A percentile compares a stretch with the other conserved stretches of the same genome.
phyloP scores from a whole-genome alignment of 371 early-diverging fungal species.

The Encephalitozoon cuniculi region DNA sequence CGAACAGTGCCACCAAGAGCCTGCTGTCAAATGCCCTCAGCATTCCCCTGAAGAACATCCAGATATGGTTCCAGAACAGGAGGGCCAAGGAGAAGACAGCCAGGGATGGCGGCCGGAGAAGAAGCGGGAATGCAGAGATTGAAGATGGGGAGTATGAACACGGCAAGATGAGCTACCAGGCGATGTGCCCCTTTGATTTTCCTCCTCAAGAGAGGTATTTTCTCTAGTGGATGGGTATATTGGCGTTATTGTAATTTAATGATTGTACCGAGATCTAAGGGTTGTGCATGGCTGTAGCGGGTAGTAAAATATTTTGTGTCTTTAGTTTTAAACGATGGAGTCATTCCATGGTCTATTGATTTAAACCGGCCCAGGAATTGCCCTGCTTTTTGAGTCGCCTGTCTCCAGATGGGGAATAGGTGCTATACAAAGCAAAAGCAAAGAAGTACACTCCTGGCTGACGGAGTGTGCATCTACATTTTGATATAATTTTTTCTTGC shows the following conservation, averaged over 20 bases:
- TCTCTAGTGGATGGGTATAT: not conserved
- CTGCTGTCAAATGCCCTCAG: not conserved
- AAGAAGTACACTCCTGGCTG: not conserved
- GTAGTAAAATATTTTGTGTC: not conserved
- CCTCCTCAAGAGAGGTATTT: not conserved
- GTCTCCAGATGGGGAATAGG: not conserved
- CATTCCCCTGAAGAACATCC: slow-evolving; percentile 52
- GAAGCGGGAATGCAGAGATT: not conserved
- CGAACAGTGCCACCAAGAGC: slow-evolving; percentile 13
- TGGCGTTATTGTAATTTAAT: not conserved
- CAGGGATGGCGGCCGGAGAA: not conserved
- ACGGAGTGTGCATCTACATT: not conserved
- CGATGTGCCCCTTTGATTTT: not conserved
- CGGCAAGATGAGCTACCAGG: not conserved
- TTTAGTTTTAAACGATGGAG: not conserved
- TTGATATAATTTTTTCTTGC: not conserved
- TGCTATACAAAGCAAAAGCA: slow-evolving; percentile 8
- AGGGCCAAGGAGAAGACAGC: slow-evolving; percentile 53
- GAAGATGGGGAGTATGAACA: not conserved
- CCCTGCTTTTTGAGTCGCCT: slow-evolving; percentile 16
- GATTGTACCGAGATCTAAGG: not conserved
- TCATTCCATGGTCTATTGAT: not conserved
- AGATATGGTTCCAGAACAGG: slow-evolving; percentile 61
- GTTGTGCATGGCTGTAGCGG: no score
- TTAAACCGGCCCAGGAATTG: not conserved